Base-by-base conservation (phyloP, 257 asterid genomes). In the Capsicum rhomboideum region DNA sequence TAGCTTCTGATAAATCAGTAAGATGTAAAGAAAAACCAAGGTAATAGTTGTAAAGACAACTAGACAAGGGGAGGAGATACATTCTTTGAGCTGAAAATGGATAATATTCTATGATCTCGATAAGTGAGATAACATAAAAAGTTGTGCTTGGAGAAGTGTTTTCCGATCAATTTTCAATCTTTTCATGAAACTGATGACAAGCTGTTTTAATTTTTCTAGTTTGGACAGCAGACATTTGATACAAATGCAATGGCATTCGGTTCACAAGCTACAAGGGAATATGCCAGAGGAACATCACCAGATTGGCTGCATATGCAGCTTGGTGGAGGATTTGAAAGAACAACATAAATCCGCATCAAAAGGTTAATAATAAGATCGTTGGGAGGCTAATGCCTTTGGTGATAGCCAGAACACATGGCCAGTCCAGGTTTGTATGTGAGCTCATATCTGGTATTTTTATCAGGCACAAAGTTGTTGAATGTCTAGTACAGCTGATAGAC, bases 241-340 rank as follows among this genome's bases (percentile, higher is more conserved):
- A 42, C 79, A 71, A 71, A 71, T 20, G 79, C 79, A n/a, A 42
- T 71, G 79, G 20, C 55, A 42, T 42, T 40, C 18, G 10, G 85
- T 23, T 79, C 94, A 86, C 97, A 90, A 85, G 80, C 85, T 85
- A 67, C 87, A 10, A 85, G 92, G 71, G 94, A 91, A 67, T 92
- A 88, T 52, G 86, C 61, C 3, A 86, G 91, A 86, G 88, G 88
- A 26, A 84, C 94, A 23, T 89, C 93, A 26, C 90, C 93, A 37
- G 93, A 90, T 53, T 90, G 96, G 96, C 89, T 91, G 7, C 96
- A 92, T 64, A 90, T 92, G 93, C 96, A 92, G 88, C 87, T 90
- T 82, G 96, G 96, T 28, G 89, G 96, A 17, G 90, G 92, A 50
- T 90, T 92, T 83, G 91, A 89, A 85, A 79, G 91, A 79, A 82